phyloP scores from a whole-genome alignment of 2,329 filamentous ascomycete species.

The Domatiomyces catenatus region DNA sequence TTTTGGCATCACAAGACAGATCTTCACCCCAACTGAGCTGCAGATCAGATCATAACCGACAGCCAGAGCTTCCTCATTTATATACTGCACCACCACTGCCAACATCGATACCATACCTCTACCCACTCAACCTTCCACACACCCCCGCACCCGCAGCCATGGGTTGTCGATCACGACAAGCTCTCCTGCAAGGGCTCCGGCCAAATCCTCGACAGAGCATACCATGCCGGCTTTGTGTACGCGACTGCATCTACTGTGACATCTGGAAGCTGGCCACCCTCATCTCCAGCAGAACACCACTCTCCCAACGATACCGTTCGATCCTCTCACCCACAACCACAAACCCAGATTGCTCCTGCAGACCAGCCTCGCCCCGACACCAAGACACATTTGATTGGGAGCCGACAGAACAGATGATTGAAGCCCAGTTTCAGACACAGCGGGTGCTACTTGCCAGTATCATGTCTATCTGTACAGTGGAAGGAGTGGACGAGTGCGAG shows the following conservation, averaged over 20 bases:
- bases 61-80: neutral
- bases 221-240: slow-evolving; percentile 10
- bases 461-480: slow-evolving; percentile 16
- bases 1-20: neutral
- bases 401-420: slow-evolving; percentile 12
- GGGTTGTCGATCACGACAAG: slow-evolving; percentile 11
- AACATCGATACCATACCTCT: neutral
- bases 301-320: slow-evolving; percentile 10
- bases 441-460: slow-evolving; percentile 14
- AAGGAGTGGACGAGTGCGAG: slow-evolving; percentile 13
- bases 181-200: slow-evolving; percentile 12
- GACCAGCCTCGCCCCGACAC: slow-evolving; percentile 8
- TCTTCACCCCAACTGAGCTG: neutral
- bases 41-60: neutral
- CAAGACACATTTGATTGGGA: slow-evolving; percentile 3
- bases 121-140: neutral
- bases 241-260: slow-evolving; percentile 16
- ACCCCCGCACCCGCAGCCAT: slow-evolving; percentile 2
- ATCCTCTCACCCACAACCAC: slow-evolving; percentile 6
- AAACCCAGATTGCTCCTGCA: slow-evolving; percentile 4
- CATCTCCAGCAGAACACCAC: slow-evolving; percentile 12
- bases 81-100: neutral
- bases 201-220: slow-evolving; percentile 12
- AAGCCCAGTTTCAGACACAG: slow-evolving; percentile 16
- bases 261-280: slow-evolving; percentile 17